These are phyloP conservation scores for Chlorophyllum brunneum DNA, from an alignment of 768 basidiomycete species.

Conservation along the genomic window DNA sequence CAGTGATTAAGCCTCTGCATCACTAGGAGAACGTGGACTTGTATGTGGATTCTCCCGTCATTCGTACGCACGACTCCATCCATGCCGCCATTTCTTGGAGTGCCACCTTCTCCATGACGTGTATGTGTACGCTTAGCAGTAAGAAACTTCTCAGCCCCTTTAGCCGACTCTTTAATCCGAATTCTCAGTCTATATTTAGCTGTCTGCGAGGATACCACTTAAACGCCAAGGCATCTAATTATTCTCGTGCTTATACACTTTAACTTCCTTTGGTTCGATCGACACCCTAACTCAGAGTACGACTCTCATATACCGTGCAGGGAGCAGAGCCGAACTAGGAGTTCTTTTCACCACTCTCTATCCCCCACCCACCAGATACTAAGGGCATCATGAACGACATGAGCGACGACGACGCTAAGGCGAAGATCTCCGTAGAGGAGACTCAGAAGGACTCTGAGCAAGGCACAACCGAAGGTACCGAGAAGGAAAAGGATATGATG, in stretches of 20 bases:
- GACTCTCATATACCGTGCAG: neutral
- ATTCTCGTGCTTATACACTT: no score
- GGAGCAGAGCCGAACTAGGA: neutral
- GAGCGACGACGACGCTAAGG: neutral
- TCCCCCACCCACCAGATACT: neutral
- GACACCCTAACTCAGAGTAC: no score
- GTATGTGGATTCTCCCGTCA: no score
- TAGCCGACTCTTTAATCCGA: neutral
- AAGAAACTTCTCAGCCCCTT: conserved; percentile 1
- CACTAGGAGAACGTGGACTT: no score
- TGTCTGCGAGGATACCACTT: neutral
- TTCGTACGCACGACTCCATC: neutral
- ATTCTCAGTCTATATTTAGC: neutral
- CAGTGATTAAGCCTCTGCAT: no score
- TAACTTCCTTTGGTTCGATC: no score
- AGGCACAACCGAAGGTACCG: neutral
- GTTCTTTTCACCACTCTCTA: neutral
- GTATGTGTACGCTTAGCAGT: neutral
- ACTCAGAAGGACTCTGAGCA: neutral
- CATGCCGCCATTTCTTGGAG: neutral
- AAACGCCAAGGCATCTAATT: no score
- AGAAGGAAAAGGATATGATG: neutral
- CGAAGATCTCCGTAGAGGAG: conserved; percentile 2
- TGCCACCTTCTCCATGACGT: neutral
- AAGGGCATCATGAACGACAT: neutral